A percentile compares a stretch with the other conserved stretches of the same genome.
These are phyloP conservation scores for Radiomyces spectabilis DNA, from an alignment of 192 early-diverging fungal genomes.

Conservation along the genomic window DNA sequence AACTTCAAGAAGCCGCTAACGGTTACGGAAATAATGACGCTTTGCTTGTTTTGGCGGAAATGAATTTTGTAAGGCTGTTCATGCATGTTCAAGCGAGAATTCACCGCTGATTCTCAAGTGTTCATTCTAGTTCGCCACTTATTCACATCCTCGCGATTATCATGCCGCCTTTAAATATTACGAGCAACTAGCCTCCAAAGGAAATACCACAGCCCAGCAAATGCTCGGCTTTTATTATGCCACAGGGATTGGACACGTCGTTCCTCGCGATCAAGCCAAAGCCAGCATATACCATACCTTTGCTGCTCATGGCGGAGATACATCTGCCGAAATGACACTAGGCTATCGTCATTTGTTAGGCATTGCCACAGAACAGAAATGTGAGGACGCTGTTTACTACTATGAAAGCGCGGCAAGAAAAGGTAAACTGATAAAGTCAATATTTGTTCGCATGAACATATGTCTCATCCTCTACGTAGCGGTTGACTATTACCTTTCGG, in stretches of 20 bases:
- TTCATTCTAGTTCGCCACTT: conserved; percentile 6
- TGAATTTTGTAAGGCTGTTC: conserved; percentile 71
- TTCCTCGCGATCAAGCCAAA: conserved; percentile 61
- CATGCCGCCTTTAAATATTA: conserved; percentile 58
- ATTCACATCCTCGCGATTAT: conserved; percentile 47
- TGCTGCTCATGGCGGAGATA: conserved; percentile 70
- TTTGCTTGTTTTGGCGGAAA: conserved; percentile 58
- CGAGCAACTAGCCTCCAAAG: conserved; percentile 52
- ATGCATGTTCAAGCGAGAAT: background rate
- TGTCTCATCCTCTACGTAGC: conserved; percentile 30
- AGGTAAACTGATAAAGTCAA: conserved; percentile 31
- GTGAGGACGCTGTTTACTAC: conserved; percentile 66
- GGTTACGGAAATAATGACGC: conserved; percentile 47
- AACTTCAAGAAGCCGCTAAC: conserved; percentile 40
- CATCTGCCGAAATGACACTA: conserved; percentile 71
- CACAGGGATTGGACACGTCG: conserved; percentile 71
- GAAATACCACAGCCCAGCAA: conserved; percentile 80
- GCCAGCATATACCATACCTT: conserved; percentile 74
- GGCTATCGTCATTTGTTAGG: conserved; percentile 80
- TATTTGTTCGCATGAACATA: background rate
- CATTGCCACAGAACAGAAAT: conserved; percentile 72
- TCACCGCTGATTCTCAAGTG: background rate
- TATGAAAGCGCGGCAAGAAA: conserved; percentile 78
- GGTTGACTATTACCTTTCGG: conserved; percentile 55
- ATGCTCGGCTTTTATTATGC: conserved; percentile 89